Conservation (phyloP, 495 filamentous ascomycete species). For the Tuber umbilicatum region DNA sequence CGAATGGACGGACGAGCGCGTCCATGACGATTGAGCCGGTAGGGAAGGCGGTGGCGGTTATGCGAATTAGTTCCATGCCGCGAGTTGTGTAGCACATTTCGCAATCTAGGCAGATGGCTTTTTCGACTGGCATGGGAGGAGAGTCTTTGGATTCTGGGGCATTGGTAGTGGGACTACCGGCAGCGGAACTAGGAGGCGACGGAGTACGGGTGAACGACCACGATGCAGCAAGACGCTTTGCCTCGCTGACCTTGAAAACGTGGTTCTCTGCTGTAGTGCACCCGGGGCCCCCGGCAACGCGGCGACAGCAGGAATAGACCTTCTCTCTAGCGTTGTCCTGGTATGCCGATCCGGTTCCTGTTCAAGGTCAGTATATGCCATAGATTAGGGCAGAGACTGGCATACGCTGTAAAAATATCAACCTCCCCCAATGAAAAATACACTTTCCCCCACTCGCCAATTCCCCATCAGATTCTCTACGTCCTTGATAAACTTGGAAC, state of each 20-base stretch:
- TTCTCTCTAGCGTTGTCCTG: slow-evolving; percentile 46
- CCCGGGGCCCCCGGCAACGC: slow-evolving; percentile 60
- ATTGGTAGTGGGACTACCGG: not conserved
- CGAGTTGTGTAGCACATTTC: slow-evolving; percentile 93
- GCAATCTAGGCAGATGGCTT: slow-evolving; percentile 73
- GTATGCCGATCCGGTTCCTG: slow-evolving; percentile 25
- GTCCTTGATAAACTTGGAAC: slow-evolving; percentile 89
- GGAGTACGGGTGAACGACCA: slow-evolving; percentile 78
- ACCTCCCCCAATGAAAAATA: slow-evolving; percentile 66
- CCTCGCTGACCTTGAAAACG: slow-evolving; percentile 77
- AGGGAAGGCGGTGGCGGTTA: slow-evolving; percentile 86
- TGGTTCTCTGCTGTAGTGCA: slow-evolving; percentile 65
- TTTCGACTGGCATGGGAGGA: slow-evolving; percentile 28
- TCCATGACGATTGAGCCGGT: slow-evolving; percentile 67
- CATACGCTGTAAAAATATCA: slow-evolving; percentile 48
- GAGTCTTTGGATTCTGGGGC: not conserved
- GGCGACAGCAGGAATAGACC: slow-evolving; percentile 69
- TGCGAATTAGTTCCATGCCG: slow-evolving; percentile 78
- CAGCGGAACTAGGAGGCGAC: slow-evolving; percentile 45
- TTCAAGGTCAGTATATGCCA: slow-evolving; percentile 44
- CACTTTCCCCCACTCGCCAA: slow-evolving; percentile 71
- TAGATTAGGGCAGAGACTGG: slow-evolving; percentile 38
- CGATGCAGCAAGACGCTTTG: slow-evolving; percentile 66
- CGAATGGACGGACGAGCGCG: slow-evolving; percentile 74
- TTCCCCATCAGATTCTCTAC: slow-evolving; percentile 70